Evolutionary conservation across 768 basidiomycete genomes (phyloP).

Genomic region (Leccinum longicurvipes): DNA sequence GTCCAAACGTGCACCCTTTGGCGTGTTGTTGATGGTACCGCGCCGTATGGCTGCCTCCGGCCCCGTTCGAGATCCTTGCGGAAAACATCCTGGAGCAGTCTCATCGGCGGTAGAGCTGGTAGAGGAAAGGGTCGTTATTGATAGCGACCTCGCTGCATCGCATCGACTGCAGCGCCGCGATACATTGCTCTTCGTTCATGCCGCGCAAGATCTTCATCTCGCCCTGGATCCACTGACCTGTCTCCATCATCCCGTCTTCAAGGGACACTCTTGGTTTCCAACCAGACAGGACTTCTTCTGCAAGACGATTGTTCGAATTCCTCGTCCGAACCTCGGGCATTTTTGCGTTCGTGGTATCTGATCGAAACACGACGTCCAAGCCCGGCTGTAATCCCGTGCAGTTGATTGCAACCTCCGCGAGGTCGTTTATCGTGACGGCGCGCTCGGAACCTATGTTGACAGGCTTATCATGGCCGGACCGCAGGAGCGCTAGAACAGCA

Average conservation of each 20-base stretch:
- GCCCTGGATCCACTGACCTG: slow-evolving; percentile 45
- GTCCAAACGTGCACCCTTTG: slow-evolving; percentile 46
- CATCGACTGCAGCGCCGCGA: slow-evolving; percentile 21
- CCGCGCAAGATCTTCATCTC: slow-evolving; percentile 31
- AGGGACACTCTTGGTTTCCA: slow-evolving; percentile 45
- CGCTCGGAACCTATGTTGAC: slow-evolving; percentile 53
- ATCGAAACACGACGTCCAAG: slow-evolving; percentile 27
- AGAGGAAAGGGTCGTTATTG: slow-evolving; percentile 56
- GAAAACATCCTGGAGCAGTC: slow-evolving; percentile 46
- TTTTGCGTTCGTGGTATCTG: slow-evolving; percentile 20
- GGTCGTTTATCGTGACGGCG: slow-evolving; percentile 40
- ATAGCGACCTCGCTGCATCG: slow-evolving; percentile 39
- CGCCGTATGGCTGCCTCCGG: slow-evolving; percentile 45
- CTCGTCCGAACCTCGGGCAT: slow-evolving; percentile 48
- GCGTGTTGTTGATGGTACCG: slow-evolving; percentile 47
- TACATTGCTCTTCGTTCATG: slow-evolving; percentile 7
- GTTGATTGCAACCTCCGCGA: slow-evolving; percentile 40
- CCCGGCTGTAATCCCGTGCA: slow-evolving; percentile 29
- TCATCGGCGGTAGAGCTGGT: slow-evolving; percentile 59
- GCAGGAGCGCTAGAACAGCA: slow-evolving; percentile 44
- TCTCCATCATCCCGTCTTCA: slow-evolving; percentile 45
- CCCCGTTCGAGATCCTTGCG: slow-evolving; percentile 39
- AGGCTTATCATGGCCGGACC: slow-evolving; percentile 33
- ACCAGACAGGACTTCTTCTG: slow-evolving; percentile 23
- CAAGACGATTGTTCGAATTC: slow-evolving; percentile 49